phyloP scores from a whole-genome alignment of 1,139 yeast genomes.

The Yamadazyma sp. region DNA sequence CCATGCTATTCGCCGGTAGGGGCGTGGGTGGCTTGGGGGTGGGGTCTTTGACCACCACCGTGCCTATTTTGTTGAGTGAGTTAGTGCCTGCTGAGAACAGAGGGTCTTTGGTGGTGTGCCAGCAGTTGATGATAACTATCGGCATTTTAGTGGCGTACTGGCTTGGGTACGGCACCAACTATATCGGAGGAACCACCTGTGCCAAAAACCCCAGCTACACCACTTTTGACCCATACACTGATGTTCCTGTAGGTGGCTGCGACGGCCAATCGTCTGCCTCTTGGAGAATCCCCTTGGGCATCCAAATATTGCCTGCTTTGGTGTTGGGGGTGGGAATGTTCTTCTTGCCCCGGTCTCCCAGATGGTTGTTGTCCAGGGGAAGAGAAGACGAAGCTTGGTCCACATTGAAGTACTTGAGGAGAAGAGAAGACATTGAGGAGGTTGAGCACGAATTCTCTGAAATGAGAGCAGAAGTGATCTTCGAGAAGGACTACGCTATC shows the following conservation, averaged over 20 bases:
- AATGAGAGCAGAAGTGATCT: slow-evolving; percentile 21
- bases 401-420: slow-evolving; percentile 23
- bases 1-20: slow-evolving; percentile 25
- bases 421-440: slow-evolving; percentile 12
- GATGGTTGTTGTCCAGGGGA: slow-evolving; percentile 22
- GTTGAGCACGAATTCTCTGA: slow-evolving; percentile 20
- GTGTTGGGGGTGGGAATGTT: slow-evolving; percentile 18
- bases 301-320: slow-evolving; percentile 26
- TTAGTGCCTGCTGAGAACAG: slow-evolving; percentile 50
- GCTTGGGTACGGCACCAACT: slow-evolving; percentile 59
- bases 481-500: slow-evolving; percentile 17
- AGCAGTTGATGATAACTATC: slow-evolving; percentile 64
- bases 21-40: slow-evolving; percentile 25
- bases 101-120: slow-evolving; percentile 64
- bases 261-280: slow-evolving; percentile 43
- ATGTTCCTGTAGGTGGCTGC: slow-evolving; percentile 17
- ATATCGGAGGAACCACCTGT: slow-evolving; percentile 21
- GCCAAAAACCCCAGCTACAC: slow-evolving; percentile 11
- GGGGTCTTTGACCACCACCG: slow-evolving; percentile 23
- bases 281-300: slow-evolving; percentile 27
- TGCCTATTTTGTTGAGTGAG: slow-evolving; percentile 23
- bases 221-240: slow-evolving; percentile 15
- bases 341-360: slow-evolving; percentile 22
- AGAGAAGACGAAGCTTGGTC: slow-evolving; percentile 18
- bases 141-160: slow-evolving; percentile 72